phyloP scores from a whole-genome alignment of 2,329 filamentous ascomycete species.

The Botrytis cinerea region DNA sequence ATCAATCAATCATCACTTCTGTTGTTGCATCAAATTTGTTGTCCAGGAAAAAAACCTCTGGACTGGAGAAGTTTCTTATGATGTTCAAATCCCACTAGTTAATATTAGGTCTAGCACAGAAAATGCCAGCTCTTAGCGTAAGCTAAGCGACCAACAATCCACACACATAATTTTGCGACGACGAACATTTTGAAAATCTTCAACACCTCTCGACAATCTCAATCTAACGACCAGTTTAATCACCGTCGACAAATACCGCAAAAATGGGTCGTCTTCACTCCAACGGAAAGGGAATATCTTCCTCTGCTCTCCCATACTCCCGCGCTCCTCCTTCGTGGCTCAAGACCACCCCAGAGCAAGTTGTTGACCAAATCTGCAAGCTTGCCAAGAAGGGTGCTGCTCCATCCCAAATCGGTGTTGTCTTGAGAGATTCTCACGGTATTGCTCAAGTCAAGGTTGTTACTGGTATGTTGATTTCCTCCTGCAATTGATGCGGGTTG shows the following conservation, averaged over 20 bases:
- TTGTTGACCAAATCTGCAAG: conserved; percentile 99
- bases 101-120: neutral
- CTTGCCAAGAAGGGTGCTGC: conserved; percentile 98
- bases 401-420: conserved; percentile 97
- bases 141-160: conserved; percentile 19
- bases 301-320: conserved; percentile 95
- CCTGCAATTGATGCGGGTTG: neutral
- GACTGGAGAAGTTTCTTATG: conserved; percentile 18
- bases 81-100: neutral
- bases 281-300: conserved; percentile 98
- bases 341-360: conserved; percentile 98
- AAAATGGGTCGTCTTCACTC: conserved; percentile 96
- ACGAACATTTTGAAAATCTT: conserved; percentile 14
- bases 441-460: conserved; percentile 97
- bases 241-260: conserved; percentile 42
- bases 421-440: conserved; percentile 97
- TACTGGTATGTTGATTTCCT: conserved; percentile 67
- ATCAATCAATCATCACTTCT: neutral
- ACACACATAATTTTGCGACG: conserved; percentile 19
- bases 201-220: conserved; percentile 26
- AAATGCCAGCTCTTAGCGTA: conserved; percentile 13
- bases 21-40: neutral
- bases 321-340: conserved; percentile 91
- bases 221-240: conserved; percentile 21
- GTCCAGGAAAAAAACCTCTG: neutral